These are phyloP conservation scores for Flaveria sonorensis DNA, from an alignment of 129 eudicot species.

Conservation along the genomic window DNA sequence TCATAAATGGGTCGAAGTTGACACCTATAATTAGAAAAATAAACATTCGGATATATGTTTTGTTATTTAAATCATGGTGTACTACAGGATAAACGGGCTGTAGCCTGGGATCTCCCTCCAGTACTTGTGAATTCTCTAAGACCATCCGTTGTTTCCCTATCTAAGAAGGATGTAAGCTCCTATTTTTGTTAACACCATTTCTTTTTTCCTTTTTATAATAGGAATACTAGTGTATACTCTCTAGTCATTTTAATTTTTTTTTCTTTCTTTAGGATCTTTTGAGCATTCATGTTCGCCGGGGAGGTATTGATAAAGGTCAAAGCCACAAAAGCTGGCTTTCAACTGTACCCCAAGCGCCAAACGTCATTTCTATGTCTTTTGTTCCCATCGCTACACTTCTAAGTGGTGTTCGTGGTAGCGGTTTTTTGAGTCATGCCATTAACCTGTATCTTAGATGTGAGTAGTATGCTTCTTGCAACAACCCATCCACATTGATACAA, in stretches of 20 bases:
- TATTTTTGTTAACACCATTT: background rate
- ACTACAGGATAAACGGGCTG: constrained; percentile 1
- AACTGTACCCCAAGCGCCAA: constrained; percentile 80
- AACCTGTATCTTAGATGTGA: constrained; percentile 92
- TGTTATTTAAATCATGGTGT: background rate
- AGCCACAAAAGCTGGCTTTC: constrained; percentile 91
- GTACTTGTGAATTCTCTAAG: background rate
- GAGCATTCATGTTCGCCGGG: constrained; percentile 76
- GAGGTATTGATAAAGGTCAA: constrained; percentile 88
- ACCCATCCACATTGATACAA: background rate
- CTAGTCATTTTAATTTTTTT: background rate
- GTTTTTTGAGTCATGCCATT: constrained; percentile 92
- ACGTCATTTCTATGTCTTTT: constrained; percentile 87
- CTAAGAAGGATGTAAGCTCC: constrained; percentile 8
- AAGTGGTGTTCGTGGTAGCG: constrained; percentile 87
- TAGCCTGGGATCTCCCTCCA: constrained; percentile 17
- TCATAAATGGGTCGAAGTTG: background rate
- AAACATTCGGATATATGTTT: background rate
- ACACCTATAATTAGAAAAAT: background rate
- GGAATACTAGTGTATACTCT: background rate
- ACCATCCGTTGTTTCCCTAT: constrained; percentile 2
- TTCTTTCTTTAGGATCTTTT: constrained; percentile 63
- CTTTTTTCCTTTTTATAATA: background rate
- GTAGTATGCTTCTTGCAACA: constrained; percentile 42
- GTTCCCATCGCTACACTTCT: constrained; percentile 87